Conservation (phyloP, 345 rosid species). For the Eutrema yunnanense region DNA sequence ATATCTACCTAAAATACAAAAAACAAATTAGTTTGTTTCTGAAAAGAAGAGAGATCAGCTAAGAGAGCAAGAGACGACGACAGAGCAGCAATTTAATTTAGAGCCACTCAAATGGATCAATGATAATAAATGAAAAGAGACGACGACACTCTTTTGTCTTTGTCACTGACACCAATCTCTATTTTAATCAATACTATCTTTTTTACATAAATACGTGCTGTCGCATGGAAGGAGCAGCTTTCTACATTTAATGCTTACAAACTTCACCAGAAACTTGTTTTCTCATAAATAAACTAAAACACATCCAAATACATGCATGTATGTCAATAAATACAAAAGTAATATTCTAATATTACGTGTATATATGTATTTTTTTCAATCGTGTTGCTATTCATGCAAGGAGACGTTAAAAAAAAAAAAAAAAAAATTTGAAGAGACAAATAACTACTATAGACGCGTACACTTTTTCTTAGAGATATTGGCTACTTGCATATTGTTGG, state of each 20-base stretch:
- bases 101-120: slow-evolving; percentile 16
- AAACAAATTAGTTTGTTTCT: not conserved
- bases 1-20: slow-evolving; percentile 17
- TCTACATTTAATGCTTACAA: slow-evolving; percentile 20
- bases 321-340: too few species aligned
- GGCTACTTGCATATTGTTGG: not conserved
- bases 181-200: not conserved
- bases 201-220: slow-evolving; percentile 7
- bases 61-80: not conserved
- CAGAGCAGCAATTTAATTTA: slow-evolving; percentile 4
- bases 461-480: not conserved
- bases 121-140: slow-evolving; percentile 17
- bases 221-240: slow-evolving; percentile 14
- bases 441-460: not conserved
- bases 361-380: not conserved
- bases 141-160: slow-evolving; percentile 24
- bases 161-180: slow-evolving; percentile 12
- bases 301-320: slow-evolving; percentile 13
- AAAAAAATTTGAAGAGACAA: not conserved
- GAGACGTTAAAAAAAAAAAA: too few species aligned
- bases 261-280: not conserved
- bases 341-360: too few species aligned
- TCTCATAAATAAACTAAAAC: not conserved
- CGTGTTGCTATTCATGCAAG: not conserved
- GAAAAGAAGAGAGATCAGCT: not conserved